Conservation (phyloP, 768 basidiomycete genomes). For the Russula sp. region DNA sequence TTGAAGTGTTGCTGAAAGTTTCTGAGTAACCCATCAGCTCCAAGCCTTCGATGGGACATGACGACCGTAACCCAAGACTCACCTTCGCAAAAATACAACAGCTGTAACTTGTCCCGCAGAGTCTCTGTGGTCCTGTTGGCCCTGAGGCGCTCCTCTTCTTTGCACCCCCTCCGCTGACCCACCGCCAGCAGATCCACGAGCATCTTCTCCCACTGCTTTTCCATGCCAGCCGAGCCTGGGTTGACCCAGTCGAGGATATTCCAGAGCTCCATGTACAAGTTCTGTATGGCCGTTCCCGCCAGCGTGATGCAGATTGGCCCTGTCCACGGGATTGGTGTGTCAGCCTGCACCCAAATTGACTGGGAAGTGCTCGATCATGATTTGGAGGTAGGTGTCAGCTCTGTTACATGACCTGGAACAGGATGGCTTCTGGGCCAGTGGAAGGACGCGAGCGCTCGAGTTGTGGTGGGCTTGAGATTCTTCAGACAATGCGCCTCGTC, state of each 20-base stretch:
- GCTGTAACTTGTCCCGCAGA: conserved; percentile 62
- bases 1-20: neutral
- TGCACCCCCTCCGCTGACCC: conserved; percentile 62
- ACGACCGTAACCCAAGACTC: conserved; percentile 7
- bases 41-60: neutral
- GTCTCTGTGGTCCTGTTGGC: conserved; percentile 55
- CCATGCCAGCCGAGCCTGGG: conserved; percentile 66
- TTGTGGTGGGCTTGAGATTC: conserved; percentile 60
- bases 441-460: conserved; percentile 66
- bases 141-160: conserved; percentile 51
- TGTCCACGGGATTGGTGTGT: neutral
- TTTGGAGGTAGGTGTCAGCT: conserved; percentile 3
- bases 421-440: conserved; percentile 32
- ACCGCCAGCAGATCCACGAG: conserved; percentile 58
- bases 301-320: conserved; percentile 62
- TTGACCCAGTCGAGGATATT: conserved; percentile 90
- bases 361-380: neutral
- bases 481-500: conserved; percentile 93
- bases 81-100: conserved; percentile 77
- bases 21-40: neutral
- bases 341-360: neutral
- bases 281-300: conserved; percentile 82
- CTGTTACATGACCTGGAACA: conserved; percentile 21
- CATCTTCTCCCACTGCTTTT: conserved; percentile 68
- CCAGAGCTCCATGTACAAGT: conserved; percentile 86